Percentiles rank a stretch among this genome's conserved stretches.
Evolutionary conservation across 164 flowering plant genomes (phyloP).

Genomic region (Macadamia integrifolia): DNA sequence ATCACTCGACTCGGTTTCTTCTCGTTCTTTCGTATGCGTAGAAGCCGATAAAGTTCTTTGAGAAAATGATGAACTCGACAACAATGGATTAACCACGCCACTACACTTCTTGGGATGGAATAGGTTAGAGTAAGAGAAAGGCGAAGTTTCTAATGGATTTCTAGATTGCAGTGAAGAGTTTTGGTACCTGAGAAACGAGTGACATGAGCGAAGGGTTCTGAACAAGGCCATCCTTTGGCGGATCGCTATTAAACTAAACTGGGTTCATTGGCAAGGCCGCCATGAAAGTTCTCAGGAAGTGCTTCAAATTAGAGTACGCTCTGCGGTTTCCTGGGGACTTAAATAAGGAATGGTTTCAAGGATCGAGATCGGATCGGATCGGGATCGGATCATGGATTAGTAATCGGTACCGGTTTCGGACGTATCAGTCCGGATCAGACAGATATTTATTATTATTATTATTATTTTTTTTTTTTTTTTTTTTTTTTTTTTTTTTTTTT

Average conservation of each 20-base stretch:
- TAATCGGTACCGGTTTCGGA: no score
- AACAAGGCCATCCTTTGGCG: slow-evolving; percentile 2
- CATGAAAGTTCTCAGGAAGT: not conserved
- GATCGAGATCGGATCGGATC: no score
- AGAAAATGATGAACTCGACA: not conserved
- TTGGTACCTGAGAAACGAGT: slow-evolving; percentile 3
- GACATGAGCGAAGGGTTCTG: slow-evolving; percentile 6
- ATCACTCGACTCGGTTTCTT: not conserved
- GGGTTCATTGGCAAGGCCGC: not conserved
- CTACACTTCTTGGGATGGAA: not conserved
- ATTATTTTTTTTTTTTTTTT: no score
- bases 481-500: no score
- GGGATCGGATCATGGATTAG: no score
- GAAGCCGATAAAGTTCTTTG: slow-evolving; percentile 9
- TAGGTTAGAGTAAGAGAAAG: not conserved
- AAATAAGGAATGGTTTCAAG: no score
- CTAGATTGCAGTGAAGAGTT: not conserved
- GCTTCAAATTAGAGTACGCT: not conserved
- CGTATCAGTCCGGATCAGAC: no score
- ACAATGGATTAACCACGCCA: not conserved
- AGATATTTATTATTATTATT: no score
- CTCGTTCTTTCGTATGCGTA: slow-evolving; percentile 2
- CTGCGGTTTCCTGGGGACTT: no score
- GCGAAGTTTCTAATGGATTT: not conserved
- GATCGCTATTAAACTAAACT: not conserved